Conservation (phyloP, 2,329 filamentous ascomycete species). For the Immersiporthe knoxdaviesiana region DNA sequence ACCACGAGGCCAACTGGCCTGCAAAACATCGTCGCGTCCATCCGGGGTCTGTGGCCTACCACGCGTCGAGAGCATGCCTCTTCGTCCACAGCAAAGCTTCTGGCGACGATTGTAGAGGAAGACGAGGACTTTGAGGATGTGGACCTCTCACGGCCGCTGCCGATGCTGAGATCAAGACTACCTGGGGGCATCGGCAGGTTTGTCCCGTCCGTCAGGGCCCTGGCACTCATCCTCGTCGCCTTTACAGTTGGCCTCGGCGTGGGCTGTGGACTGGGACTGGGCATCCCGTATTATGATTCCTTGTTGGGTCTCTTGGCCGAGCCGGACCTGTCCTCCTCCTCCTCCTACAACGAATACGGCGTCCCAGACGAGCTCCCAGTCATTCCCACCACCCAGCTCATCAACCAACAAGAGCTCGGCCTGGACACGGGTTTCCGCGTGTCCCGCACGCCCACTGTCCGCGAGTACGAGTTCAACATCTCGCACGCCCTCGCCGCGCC, state of each 20-base stretch:
- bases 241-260: slow-evolving; percentile 28
- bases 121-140: slow-evolving; percentile 15
- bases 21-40: not conserved
- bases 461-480: slow-evolving; percentile 42
- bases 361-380: slow-evolving; percentile 33
- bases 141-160: slow-evolving; percentile 2
- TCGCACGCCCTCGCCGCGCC: slow-evolving; percentile 39
- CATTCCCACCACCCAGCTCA: slow-evolving; percentile 29
- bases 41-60: not conserved
- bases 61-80: not conserved
- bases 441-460: slow-evolving; percentile 26
- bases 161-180: not conserved
- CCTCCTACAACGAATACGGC: slow-evolving; percentile 33
- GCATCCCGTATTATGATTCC: slow-evolving; percentile 26
- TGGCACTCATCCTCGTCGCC: slow-evolving; percentile 19
- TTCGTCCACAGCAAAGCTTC: not conserved
- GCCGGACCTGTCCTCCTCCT: not conserved
- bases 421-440: slow-evolving; percentile 36
- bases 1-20: slow-evolving; percentile 4
- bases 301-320: slow-evolving; percentile 10
- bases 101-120: not conserved
- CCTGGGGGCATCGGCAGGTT: slow-evolving; percentile 13
- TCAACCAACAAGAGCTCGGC: slow-evolving; percentile 27
- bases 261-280: slow-evolving; percentile 26
- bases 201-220: slow-evolving; percentile 20